Evolutionary conservation across 495 filamentous ascomycete species (phyloP), one percentile per base, ranked within the genome.

Genomic region (Amorphotheca resinae): DNA sequence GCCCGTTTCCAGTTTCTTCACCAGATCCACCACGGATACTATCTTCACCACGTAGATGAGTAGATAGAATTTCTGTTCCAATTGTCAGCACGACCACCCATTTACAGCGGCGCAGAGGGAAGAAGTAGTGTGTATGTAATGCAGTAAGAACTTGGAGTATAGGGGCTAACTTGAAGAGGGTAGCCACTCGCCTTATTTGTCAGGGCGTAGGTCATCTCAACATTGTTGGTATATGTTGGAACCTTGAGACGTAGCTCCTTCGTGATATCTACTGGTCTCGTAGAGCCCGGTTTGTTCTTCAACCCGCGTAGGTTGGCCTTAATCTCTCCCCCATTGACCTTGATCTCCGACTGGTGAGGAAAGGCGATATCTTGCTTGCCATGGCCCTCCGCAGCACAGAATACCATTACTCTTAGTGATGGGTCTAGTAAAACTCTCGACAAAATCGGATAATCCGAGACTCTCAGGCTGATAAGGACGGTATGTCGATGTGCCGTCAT

Each of bases 251-350:
- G 82, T 16, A 93, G 62, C 46, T 75, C 70, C 46, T 67, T 66
- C 11, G 91, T 96, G 33, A 98, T 80, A 61, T 98, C 91, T 14
- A 82, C 87, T 5, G 91, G 91, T 41, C 82, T 74, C 22, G 91
- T 95, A 22, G 91, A 89, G 18, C 91, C 91, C 7, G 91, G 82
- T 55, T 87, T 89, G 58, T 93, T 94, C 59, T 98, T 98, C 40
- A 98, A 63, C 2, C 91, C 91, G 45, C 88, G 82, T 37, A 91
- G 70, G 54, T 95, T 96, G 9, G 80, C 76, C 54, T 91, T 93
- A 45, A 93, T 69, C 37, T 93, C 84, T 23, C 81, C 82, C 18
- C 78, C 72, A 53, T 96, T 96, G 28, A 93, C 78, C 56, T 87
- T 88, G 34, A 98, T 66, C 59, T 95, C 91, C 17, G 88, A 77